A percentile compares a stretch with the other conserved stretches of the same genome.
phyloP scores from a whole-genome alignment of 1,284 basidiomycete genomes.

The Microbotryomycetes sp. region DNA sequence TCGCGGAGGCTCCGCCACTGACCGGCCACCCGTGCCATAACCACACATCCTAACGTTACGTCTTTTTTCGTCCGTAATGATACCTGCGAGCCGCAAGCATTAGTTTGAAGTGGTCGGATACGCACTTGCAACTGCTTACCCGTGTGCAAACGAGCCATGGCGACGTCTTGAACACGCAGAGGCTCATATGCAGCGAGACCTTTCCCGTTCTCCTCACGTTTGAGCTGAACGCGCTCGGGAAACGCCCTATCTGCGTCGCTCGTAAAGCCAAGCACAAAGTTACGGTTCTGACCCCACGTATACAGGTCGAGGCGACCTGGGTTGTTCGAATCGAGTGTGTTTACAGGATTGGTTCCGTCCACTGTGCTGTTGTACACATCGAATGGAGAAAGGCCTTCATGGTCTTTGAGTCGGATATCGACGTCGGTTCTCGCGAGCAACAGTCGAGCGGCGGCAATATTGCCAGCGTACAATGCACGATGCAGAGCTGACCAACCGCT shows the following conservation, averaged over 20 bases:
- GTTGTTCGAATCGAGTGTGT: conserved; percentile 14
- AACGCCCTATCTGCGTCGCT: conserved; percentile 69
- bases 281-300: conserved; percentile 83
- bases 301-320: conserved; percentile 52
- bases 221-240: conserved; percentile 69
- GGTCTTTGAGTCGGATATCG: conserved; percentile 69
- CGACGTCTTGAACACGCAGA: conserved; percentile 57
- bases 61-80: conserved; percentile 63
- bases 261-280: conserved; percentile 60
- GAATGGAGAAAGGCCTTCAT: conserved; percentile 80
- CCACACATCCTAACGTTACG: conserved; percentile 78
- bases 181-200: conserved; percentile 50
- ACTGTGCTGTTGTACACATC: conserved; percentile 91
- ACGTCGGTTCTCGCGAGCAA: conserved; percentile 67
- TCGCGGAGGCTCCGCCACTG: conserved; percentile 29
- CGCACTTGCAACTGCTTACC: conserved; percentile 36
- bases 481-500: conserved; percentile 89
- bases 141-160: conserved; percentile 79
- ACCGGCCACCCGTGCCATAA: conserved; percentile 71
- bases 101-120: conserved; percentile 4
- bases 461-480: conserved; percentile 74
- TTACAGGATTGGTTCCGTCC: conserved; percentile 44
- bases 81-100: conserved; percentile 42
- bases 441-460: conserved; percentile 67
- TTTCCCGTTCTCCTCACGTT: conserved; percentile 38